phyloP scores from a whole-genome alignment of 2,329 filamentous ascomycete species.

The Apiospora phragmitis region DNA sequence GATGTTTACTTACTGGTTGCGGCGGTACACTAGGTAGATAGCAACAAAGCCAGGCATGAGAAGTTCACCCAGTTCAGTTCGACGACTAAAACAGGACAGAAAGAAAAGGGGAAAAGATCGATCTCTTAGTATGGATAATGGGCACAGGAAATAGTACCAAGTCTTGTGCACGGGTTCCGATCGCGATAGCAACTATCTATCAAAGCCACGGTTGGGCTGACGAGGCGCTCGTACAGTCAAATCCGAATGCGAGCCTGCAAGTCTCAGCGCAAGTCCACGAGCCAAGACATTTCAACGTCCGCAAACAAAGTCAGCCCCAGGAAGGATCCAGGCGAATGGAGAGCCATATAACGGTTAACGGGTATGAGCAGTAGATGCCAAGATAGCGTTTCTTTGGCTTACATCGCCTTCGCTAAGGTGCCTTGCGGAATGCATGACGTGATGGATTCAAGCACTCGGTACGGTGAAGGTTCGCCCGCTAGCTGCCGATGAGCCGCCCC shows the following conservation, averaged over 20 bases:
- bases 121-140: neutral
- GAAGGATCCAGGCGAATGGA: neutral
- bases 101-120: neutral
- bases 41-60: neutral
- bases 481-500: neutral
- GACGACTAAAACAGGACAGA: neutral
- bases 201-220: neutral
- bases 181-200: neutral
- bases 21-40: too few relatives aligned
- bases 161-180: neutral
- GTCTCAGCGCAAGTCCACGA: neutral
- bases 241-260: neutral
- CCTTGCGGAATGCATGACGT: slow-evolving; percentile 16
- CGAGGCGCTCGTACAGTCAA: too few relatives aligned
- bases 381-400: neutral
- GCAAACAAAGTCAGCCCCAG: neutral
- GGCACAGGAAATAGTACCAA: too few relatives aligned
- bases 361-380: neutral
- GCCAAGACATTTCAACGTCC: neutral
- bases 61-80: neutral
- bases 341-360: neutral
- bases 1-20: neutral
- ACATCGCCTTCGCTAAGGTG: neutral
- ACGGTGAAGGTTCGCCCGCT: neutral
- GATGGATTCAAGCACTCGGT: neutral